phyloP scores from a whole-genome alignment of 495 filamentous ascomycete species.

The Parachaetomium inaequale region DNA sequence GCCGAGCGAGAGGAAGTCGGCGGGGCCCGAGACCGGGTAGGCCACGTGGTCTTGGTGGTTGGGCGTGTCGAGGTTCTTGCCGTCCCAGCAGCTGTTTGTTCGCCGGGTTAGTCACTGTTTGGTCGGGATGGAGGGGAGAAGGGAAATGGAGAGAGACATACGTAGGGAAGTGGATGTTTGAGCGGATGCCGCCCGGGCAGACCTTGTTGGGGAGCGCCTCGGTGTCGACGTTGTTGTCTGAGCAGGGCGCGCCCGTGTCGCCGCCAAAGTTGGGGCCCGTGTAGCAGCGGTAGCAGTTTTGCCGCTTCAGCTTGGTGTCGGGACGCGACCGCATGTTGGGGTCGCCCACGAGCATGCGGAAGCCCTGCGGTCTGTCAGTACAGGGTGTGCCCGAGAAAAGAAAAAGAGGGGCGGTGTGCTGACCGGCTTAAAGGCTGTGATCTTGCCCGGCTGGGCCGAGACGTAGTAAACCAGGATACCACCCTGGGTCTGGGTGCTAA shows the following conservation, averaged over 20 bases:
- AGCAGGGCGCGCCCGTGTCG: slow-evolving; percentile 43
- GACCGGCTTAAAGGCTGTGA: slow-evolving; percentile 53
- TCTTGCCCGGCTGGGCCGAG: slow-evolving; percentile 47
- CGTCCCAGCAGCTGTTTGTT: slow-evolving; percentile 48
- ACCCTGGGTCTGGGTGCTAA: slow-evolving; percentile 46
- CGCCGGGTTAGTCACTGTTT: background rate
- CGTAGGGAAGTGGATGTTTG: slow-evolving; percentile 53
- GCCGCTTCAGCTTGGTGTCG: slow-evolving; percentile 38
- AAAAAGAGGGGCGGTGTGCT: slow-evolving; percentile 4
- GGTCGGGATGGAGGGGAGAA: background rate
- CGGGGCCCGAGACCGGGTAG: slow-evolving; percentile 43
- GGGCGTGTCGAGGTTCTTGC: slow-evolving; percentile 51
- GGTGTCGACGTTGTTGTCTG: slow-evolving; percentile 38
- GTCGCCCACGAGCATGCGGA: slow-evolving; percentile 54
- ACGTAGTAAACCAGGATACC: slow-evolving; percentile 55
- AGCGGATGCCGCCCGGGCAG: slow-evolving; percentile 48
- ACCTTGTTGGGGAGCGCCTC: slow-evolving; percentile 40
- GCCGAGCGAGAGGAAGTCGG: slow-evolving; percentile 44
- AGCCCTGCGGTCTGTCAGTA: slow-evolving; percentile 36
- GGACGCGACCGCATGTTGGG: slow-evolving; percentile 39
- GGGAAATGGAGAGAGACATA: slow-evolving; percentile 21
- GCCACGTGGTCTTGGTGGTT: slow-evolving; percentile 53
- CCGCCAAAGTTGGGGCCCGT: slow-evolving; percentile 49
- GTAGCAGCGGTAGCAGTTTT: slow-evolving; percentile 51
- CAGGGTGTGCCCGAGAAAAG: background rate